phyloP scores from a whole-genome alignment of 2,329 filamentous ascomycete species.

The Diaporthe aspalathi region DNA sequence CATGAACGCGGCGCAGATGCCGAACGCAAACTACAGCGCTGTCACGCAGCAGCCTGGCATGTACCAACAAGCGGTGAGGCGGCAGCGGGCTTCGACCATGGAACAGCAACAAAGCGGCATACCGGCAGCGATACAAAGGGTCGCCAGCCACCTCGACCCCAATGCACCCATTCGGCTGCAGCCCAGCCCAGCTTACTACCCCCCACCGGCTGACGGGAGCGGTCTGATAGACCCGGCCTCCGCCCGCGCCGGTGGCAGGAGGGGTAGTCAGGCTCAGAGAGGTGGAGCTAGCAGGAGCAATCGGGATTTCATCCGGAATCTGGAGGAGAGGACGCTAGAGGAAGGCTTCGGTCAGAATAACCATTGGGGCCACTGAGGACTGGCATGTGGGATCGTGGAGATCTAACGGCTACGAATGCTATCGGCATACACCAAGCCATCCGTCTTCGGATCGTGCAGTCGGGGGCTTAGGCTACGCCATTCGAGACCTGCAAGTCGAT shows the following conservation, averaged over 20 bases:
- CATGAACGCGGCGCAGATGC: slow-evolving; percentile 76
- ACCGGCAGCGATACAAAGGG: slow-evolving; percentile 89
- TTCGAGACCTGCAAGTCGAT: neutral
- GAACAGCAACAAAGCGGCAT: slow-evolving; percentile 95
- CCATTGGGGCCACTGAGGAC: slow-evolving; percentile 38
- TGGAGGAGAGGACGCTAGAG: slow-evolving; percentile 94
- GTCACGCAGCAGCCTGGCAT: slow-evolving; percentile 62
- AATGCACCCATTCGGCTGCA: slow-evolving; percentile 94
- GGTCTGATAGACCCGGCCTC: slow-evolving; percentile 70
- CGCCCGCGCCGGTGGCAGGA: slow-evolving; percentile 69
- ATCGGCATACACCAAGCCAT: neutral
- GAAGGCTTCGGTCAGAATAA: slow-evolving; percentile 73
- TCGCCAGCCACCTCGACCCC: slow-evolving; percentile 95
- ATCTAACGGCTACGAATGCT: neutral
- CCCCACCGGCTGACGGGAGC: slow-evolving; percentile 87
- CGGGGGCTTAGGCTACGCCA: neutral
- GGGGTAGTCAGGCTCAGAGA: slow-evolving; percentile 78
- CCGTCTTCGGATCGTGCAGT: neutral
- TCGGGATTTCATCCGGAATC: slow-evolving; percentile 91
- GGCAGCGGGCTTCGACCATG: slow-evolving; percentile 95
- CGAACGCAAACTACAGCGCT: slow-evolving; percentile 71
- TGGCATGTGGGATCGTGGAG: neutral
- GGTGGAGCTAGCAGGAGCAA: slow-evolving; percentile 61
- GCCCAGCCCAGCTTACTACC: slow-evolving; percentile 96
- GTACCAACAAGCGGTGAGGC: slow-evolving; percentile 80